Base-by-base conservation (phyloP, 768 basidiomycete genomes). In the Arthromyces matolae region DNA sequence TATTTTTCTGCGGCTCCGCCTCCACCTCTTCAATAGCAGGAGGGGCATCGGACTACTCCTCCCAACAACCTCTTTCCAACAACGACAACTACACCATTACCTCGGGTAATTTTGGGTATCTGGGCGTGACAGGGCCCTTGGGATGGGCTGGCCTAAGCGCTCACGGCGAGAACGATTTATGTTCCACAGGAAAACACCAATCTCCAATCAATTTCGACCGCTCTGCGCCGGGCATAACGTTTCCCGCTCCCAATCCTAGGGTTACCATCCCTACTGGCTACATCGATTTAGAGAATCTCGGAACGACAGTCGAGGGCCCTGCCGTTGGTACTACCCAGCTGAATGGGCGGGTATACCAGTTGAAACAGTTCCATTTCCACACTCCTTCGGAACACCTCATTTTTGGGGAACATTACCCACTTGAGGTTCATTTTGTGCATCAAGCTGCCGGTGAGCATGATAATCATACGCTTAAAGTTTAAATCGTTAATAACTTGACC, bases 111-210 rank as follows among this genome's bases (percentile, higher is more conserved):
- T 50, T 50, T 31, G 31, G 42, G 1, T 50, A 50, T 38, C 38
- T 38, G n/a, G 49, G 49, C 28, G 31, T 41, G 22, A 45, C 19
- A 8, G 49, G 49, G 2, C 49, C 49, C 18, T 37, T 50, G 4
- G 49, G 49, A 27, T 50, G 49, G 49, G 49, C 43, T 1, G 49
- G 49, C 1, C 42, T 50, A 12, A 45, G 49, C n/a, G n/a, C n/a
- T 20, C 13, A 22, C 3, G 25, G 28, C 27, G 9, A 4, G 32
- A 50, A 50, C 14, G 9, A 14, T 2, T 6, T 33, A 18, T 50
- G 49, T 18, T 39, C 49, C 22, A 45, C 28, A 12, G 42, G 42
- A 12, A 38, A 35, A 3, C 23, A 18, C 2, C 49, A 50, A 18
- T 50, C 49, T 10, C 49, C 49, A 13, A 45, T 50, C 42, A 45